phyloP scores from a whole-genome alignment of 1,284 basidiomycete genomes.

The Heterobasidion irregulare region DNA sequence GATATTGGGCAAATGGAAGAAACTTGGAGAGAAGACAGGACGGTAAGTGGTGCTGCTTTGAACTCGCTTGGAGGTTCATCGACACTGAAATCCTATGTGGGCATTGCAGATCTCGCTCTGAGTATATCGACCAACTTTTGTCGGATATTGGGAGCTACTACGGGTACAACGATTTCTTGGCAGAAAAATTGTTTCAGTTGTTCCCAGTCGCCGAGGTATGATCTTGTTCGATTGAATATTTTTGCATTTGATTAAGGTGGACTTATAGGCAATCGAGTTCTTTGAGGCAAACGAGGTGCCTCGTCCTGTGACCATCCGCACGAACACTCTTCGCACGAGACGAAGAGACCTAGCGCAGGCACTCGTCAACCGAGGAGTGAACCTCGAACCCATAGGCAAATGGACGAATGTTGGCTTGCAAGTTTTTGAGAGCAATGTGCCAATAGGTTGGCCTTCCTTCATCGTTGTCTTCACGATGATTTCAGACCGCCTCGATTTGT shows the following conservation, averaged over 20 bases:
- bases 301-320: constrained; percentile 95
- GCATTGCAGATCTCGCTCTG: constrained; percentile 64
- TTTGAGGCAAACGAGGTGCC: constrained; percentile 98
- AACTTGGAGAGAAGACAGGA: constrained; percentile 50
- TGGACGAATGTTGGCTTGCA: constrained; percentile 99
- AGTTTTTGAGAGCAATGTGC: constrained; percentile 94
- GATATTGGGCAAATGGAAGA: constrained; percentile 72
- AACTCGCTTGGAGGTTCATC: neutral
- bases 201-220: constrained; percentile 88
- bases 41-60: constrained; percentile 40
- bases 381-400: constrained; percentile 95
- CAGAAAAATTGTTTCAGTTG: constrained; percentile 90
- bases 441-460: constrained; percentile 56
- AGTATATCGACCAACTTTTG: constrained; percentile 86
- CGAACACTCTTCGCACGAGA: constrained; percentile 93
- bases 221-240: neutral
- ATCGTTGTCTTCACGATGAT: neutral
- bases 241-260: neutral
- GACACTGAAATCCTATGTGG: constrained; percentile 10
- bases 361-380: constrained; percentile 93
- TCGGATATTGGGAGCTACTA: constrained; percentile 92
- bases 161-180: constrained; percentile 95
- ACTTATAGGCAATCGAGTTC: constrained; percentile 83
- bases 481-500: neutral
- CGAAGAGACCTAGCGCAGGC: constrained; percentile 92